A percentile compares a stretch with the other conserved stretches of the same genome.
These are phyloP conservation scores for Termitomyces sp. DNA, from an alignment of 768 basidiomycete species.

Conservation along the genomic window DNA sequence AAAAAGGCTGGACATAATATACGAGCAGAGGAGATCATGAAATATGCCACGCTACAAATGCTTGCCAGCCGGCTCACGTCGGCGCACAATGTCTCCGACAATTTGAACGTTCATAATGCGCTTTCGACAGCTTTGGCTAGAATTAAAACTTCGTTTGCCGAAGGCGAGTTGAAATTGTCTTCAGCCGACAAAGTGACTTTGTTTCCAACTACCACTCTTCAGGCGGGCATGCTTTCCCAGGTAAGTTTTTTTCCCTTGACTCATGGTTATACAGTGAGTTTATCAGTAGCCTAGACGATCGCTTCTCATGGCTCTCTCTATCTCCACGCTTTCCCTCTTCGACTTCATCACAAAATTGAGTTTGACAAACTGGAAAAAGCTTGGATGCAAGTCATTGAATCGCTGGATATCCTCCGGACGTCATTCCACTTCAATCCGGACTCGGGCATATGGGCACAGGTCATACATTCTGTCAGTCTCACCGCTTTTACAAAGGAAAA, in stretches of 20 bases:
- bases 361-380: constrained; percentile 28
- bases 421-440: constrained; percentile 43
- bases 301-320: constrained; percentile 28
- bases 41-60: constrained; percentile 20
- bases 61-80: constrained; percentile 11
- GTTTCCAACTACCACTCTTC: constrained; percentile 41
- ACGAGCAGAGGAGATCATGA: constrained; percentile 37
- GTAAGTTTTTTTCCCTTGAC: constrained; percentile 20
- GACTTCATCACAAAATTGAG: constrained; percentile 19
- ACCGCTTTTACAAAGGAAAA: constrained; percentile 21
- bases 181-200: constrained; percentile 29
- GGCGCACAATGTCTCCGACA: not conserved
- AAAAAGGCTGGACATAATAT: constrained; percentile 29
- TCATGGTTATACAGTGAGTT: not conserved
- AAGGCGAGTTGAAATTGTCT: constrained; percentile 18
- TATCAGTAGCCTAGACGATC: constrained; percentile 23
- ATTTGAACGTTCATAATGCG: not conserved
- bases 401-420: constrained; percentile 41
- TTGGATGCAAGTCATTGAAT: constrained; percentile 31
- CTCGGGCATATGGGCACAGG: constrained; percentile 31
- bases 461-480: constrained; percentile 21
- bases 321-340: constrained; percentile 29
- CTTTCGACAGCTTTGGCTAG: not conserved
- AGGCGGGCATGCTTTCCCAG: constrained; percentile 50
- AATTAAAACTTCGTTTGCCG: constrained; percentile 8